These are phyloP conservation scores for Diplocarpon mali DNA, from an alignment of 2,329 filamentous ascomycete species.

Conservation along the genomic window DNA sequence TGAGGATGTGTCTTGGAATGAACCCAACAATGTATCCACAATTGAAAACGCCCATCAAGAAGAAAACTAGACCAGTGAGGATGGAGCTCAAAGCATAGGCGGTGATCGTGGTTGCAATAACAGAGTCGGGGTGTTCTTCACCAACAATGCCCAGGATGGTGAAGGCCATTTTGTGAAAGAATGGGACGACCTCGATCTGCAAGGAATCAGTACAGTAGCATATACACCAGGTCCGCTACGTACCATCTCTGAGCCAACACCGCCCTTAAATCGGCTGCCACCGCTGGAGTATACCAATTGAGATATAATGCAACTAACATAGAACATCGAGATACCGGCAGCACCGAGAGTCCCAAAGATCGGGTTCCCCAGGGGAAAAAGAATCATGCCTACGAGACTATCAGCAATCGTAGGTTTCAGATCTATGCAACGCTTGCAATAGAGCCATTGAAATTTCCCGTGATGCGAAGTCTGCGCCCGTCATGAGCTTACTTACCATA, in stretches of 20 bases:
- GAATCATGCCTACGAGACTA: conserved; percentile 58
- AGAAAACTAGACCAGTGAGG: conserved; percentile 84
- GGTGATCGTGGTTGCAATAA: conserved; percentile 89
- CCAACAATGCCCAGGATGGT: conserved; percentile 74
- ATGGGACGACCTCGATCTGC: conserved; percentile 94
- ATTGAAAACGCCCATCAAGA: conserved; percentile 74
- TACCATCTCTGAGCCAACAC: conserved; percentile 87
- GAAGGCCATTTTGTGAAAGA: conserved; percentile 96
- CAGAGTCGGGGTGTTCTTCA: conserved; percentile 67
- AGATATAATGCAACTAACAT: conserved; percentile 91
- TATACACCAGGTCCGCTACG: conserved; percentile 20
- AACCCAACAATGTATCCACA: conserved; percentile 92
- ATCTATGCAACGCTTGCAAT: too few relatives aligned
- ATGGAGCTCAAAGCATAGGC: conserved; percentile 85
- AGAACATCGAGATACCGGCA: conserved; percentile 96
- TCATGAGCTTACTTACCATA: conserved; percentile 50
- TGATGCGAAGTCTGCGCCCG: too few relatives aligned
- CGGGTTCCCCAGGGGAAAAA: conserved; percentile 82
- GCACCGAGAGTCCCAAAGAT: conserved; percentile 79
- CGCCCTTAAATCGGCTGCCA: conserved; percentile 80
- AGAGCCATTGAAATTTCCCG: too few relatives aligned
- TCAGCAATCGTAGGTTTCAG: conserved; percentile 2
- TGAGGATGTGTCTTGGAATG: conserved; percentile 90
- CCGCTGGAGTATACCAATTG: conserved; percentile 79
- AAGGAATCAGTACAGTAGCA: neutral